Evolutionary conservation across 2,329 filamentous ascomycete species (phyloP), one percentile per base, ranked within the genome.

Genomic region (Epichloe uncinata): DNA sequence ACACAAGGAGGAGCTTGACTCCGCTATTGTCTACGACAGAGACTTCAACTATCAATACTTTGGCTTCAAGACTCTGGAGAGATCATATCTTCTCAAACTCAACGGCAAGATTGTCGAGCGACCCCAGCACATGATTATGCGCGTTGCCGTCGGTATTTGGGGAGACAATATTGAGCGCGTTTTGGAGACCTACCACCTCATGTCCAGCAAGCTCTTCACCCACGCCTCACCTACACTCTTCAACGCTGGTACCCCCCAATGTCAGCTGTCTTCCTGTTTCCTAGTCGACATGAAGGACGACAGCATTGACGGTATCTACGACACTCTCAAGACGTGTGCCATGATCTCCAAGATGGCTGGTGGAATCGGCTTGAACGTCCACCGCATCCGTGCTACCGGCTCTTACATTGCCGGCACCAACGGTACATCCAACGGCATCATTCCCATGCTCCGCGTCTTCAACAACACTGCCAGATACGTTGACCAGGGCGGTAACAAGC

Each of bases 21-120:
- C 91, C 42, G 93, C 93, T 62, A 97, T 98, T 66, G 91, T 98
- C 61, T 98, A 97, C 63, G 93, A 98, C 73, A 86, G 93, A 60
- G 93, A 98, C 68, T 98, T 98, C 79, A 96, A 97, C 79, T 98
- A 98, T 76, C 93, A 98, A 74, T 98, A 95, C 74, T 98, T 98
- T 63, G 93, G 93, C 56, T 98, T 98, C 82, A 98, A 98, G 81
- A 98, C 93, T 7, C 76, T 98, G 38, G 93, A 98, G 76, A 84
- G 93, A 53, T 98, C 93, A 63, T 98, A 98, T 65, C 84, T 98
- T 48, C 83, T 98, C 58, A 90, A 94, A 66, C 85, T 97, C 57
- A 80, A 96, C 61, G 90, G 89, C 66, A 95, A 96, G 73, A 88
- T 97, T 64, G 91, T 90, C 48, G 93, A 98, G 75, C 83, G 93